phyloP scores from a whole-genome alignment of 2,329 filamentous ascomycete genomes.

The Aureobasidium sp. region DNA sequence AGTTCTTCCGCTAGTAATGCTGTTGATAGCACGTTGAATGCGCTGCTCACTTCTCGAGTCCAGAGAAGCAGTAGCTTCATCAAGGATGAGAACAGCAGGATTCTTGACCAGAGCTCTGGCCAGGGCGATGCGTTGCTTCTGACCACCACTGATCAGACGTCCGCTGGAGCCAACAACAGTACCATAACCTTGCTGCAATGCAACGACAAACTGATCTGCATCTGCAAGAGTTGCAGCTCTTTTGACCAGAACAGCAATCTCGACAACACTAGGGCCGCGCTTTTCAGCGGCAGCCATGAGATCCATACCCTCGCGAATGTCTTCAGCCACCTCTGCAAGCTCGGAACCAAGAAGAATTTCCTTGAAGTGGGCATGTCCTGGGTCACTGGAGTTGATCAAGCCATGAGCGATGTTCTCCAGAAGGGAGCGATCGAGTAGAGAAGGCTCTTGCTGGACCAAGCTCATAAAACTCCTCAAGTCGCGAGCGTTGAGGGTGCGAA shows the following conservation, averaged over 20 bases:
- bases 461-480: slow-evolving; percentile 31
- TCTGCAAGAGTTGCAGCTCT: slow-evolving; percentile 52
- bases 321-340: slow-evolving; percentile 46
- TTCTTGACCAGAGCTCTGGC: slow-evolving; percentile 34
- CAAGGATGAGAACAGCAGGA: slow-evolving; percentile 33
- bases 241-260: slow-evolving; percentile 47
- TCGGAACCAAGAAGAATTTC: slow-evolving; percentile 42
- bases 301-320: slow-evolving; percentile 46
- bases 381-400: slow-evolving; percentile 35
- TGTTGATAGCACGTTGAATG: slow-evolving; percentile 33
- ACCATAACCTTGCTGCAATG: slow-evolving; percentile 57
- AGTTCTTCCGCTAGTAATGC: slow-evolving; percentile 29
- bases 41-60: slow-evolving; percentile 35
- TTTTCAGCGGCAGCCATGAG: slow-evolving; percentile 39
- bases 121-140: slow-evolving; percentile 34
- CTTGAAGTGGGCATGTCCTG: slow-evolving; percentile 36
- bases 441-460: slow-evolving; percentile 46
- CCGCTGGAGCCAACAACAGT: slow-evolving; percentile 40
- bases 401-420: slow-evolving; percentile 49
- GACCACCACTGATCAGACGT: slow-evolving; percentile 34
- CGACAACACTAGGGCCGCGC: slow-evolving; percentile 39
- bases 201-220: slow-evolving; percentile 54
- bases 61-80: slow-evolving; percentile 37
- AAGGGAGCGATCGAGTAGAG: slow-evolving; percentile 45
- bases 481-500: slow-evolving; percentile 33